A percentile compares a stretch with the other conserved stretches of the same genome.
Evolutionary conservation across 1,139 yeast species (phyloP).

Genomic region (Waltiozyma sp.): DNA sequence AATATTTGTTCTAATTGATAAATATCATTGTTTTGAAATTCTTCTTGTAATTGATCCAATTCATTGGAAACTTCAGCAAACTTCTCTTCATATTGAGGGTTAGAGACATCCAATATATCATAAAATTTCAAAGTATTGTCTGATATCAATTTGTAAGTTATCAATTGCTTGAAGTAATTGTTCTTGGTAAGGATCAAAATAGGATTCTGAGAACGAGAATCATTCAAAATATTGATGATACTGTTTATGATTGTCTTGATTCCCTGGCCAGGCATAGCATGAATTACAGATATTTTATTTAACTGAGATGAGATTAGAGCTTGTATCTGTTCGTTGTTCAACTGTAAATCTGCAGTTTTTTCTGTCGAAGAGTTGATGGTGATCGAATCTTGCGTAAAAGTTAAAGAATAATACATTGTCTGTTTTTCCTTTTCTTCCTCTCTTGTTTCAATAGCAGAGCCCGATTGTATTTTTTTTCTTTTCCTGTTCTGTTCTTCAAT

Average conservation of each 20-base stretch:
- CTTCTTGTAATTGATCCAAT: background rate
- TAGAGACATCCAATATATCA: background rate
- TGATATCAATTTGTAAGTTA: background rate
- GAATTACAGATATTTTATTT: background rate
- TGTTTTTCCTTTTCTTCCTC: background rate
- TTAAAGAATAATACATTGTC: background rate
- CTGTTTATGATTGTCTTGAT: background rate
- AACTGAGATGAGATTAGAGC: background rate
- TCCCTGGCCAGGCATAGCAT: background rate
- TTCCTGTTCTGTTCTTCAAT: background rate
- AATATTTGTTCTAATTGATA: background rate
- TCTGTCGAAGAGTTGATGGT: background rate
- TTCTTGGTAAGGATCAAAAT: background rate
- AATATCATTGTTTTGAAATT: background rate
- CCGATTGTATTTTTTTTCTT: background rate
- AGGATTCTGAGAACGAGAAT: background rate
- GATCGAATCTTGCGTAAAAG: background rate
- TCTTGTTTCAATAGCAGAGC: background rate
- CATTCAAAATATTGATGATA: background rate
- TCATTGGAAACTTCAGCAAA: background rate
- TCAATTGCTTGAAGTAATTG: background rate
- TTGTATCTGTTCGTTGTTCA: background rate
- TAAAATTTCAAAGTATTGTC: background rate
- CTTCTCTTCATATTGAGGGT: background rate
- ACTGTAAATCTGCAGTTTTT: background rate